These are phyloP conservation scores for Tremella yokohamensis DNA, from an alignment of 768 basidiomycete species.

Conservation along the genomic window DNA sequence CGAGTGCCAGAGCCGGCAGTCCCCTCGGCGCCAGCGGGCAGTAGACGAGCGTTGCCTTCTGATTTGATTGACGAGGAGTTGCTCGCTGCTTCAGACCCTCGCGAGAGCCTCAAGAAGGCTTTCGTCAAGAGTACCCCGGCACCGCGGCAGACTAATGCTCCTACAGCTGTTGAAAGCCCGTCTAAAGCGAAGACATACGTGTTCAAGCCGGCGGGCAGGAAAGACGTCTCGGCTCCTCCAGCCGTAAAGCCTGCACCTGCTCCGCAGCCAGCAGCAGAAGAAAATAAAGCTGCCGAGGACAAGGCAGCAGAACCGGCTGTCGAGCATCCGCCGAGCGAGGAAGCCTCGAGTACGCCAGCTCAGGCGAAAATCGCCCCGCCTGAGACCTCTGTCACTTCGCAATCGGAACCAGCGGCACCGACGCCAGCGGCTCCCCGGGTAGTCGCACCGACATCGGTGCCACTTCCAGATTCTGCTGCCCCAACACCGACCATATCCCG, in stretches of 20 bases:
- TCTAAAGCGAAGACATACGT: slow-evolving; percentile 34
- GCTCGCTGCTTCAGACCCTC: slow-evolving; percentile 35
- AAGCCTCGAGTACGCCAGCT: no score
- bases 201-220: slow-evolving; percentile 25
- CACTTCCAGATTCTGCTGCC: slow-evolving; percentile 31
- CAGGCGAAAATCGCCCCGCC: no score
- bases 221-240: neutral
- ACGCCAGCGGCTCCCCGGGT: neutral
- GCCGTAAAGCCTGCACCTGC: neutral
- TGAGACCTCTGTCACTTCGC: no score
- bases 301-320: no score
- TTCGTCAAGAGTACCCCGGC: slow-evolving; percentile 35
- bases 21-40: neutral
- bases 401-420: no score
- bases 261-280: neutral
- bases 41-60: slow-evolving; percentile 15
- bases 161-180: neutral
- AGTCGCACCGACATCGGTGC: slow-evolving; percentile 23
- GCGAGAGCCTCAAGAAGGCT: slow-evolving; percentile 38
- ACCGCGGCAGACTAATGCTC: neutral
- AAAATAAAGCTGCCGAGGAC: no score
- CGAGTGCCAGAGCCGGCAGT: neutral
- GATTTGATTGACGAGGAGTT: slow-evolving; percentile 42
- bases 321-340: no score
- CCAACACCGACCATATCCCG: slow-evolving; percentile 29